These are phyloP conservation scores for Blastobotrys muscicola DNA, from an alignment of 805 yeast species.

Conservation along the genomic window DNA sequence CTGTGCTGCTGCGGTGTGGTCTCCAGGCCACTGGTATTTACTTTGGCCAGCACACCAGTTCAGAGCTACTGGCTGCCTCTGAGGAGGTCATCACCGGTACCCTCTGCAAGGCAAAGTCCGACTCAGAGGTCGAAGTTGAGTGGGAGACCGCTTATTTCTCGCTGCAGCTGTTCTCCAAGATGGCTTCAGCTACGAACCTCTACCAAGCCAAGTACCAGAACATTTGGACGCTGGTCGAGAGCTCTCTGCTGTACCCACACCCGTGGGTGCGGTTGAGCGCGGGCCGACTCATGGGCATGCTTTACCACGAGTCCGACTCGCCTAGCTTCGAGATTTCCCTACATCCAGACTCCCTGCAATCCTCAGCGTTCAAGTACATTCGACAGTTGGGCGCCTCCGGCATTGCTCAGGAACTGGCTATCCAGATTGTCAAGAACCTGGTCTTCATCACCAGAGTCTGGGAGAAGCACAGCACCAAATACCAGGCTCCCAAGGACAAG, in stretches of 20 bases:
- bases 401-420: constrained; percentile 52
- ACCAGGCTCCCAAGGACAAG: constrained; percentile 6
- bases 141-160: constrained; percentile 78
- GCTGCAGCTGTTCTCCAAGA: constrained; percentile 39
- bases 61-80: constrained; percentile 35
- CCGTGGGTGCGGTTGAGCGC: constrained; percentile 78
- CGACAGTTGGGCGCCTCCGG: constrained; percentile 79
- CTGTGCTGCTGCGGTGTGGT: constrained; percentile 60
- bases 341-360: constrained; percentile 45
- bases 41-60: constrained; percentile 36
- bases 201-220: constrained; percentile 26
- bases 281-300: constrained; percentile 45
- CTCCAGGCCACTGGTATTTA: constrained; percentile 59
- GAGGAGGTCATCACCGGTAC: constrained; percentile 28
- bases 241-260: constrained; percentile 70
- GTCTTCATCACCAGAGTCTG: constrained; percentile 53
- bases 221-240: constrained; percentile 45
- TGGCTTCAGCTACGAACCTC: constrained; percentile 16
- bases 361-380: constrained; percentile 48
- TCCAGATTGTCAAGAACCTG: constrained; percentile 57
- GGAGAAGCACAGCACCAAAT: constrained; percentile 36
- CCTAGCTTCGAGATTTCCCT: constrained; percentile 23
- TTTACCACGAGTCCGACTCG: constrained; percentile 35
- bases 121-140: constrained; percentile 35
- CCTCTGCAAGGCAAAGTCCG: constrained; percentile 30